A percentile compares a stretch with the other conserved stretches of the same genome.
phyloP scores from a whole-genome alignment of 805 yeast species.

The Saccharomycopsis malanga region DNA sequence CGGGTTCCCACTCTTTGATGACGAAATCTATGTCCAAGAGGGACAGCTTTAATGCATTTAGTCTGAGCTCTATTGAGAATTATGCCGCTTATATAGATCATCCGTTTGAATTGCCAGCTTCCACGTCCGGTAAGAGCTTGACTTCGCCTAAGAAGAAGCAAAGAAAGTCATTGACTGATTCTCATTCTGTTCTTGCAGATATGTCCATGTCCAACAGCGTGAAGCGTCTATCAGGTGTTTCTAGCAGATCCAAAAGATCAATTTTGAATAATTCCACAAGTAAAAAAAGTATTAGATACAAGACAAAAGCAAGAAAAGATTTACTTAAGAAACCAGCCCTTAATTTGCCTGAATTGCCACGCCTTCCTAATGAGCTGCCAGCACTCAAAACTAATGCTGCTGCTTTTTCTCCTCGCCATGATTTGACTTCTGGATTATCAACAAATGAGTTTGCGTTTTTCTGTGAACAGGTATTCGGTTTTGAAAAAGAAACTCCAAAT shows the following conservation, averaged over 20 bases:
- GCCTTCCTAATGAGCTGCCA: slow-evolving; percentile 26
- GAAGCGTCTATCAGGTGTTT: background rate
- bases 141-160: slow-evolving; percentile 21
- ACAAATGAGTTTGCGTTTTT: slow-evolving; percentile 27
- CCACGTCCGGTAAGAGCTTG: slow-evolving; percentile 4
- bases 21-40: slow-evolving; percentile 10
- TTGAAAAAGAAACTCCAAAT: slow-evolving; percentile 10
- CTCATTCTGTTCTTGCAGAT: background rate
- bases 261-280: slow-evolving; percentile 8
- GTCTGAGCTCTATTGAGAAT: slow-evolving; percentile 15
- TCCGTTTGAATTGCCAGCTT: background rate
- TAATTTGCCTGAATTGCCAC: slow-evolving; percentile 26
- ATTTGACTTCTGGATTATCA: slow-evolving; percentile 15
- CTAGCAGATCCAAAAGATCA: slow-evolving; percentile 12
- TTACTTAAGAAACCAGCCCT: slow-evolving; percentile 7
- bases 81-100: slow-evolving; percentile 18
- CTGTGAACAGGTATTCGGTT: slow-evolving; percentile 28
- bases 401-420: slow-evolving; percentile 14
- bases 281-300: slow-evolving; percentile 11
- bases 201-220: background rate
- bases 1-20: slow-evolving; percentile 3
- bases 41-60: slow-evolving; percentile 18
- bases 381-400: slow-evolving; percentile 22
- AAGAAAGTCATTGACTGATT: slow-evolving; percentile 14
- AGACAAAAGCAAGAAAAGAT: slow-evolving; percentile 1